Base-by-base conservation (phyloP, 305 asterid genomes). In the Fraxinus greggii region DNA sequence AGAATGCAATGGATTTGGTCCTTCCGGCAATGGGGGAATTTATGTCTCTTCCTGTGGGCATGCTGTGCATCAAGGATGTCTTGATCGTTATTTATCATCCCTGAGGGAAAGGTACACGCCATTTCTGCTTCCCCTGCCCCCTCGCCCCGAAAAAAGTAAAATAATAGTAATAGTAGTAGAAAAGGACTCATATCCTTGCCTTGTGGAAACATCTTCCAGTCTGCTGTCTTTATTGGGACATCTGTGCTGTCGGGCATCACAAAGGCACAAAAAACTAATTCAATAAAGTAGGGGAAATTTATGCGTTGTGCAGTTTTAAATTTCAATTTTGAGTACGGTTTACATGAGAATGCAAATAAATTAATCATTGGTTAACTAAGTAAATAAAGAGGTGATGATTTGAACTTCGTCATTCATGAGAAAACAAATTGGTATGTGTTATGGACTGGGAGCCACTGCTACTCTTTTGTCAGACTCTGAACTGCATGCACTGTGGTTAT, bases 51-150 rank as follows among this genome's bases (percentile, higher is more conserved):
- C 98, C 19, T 97, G 99, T 77, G 99, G 99, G 75, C 99, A 97
- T 85, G 98, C 99, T 81, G 98, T 97, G 90, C 99, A 97, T 90
- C 97, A 95, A 87, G 95, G 88, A 84, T 97, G 99, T 87, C 92
- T 94, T 83, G 98, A 95, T 83, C 97, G 96, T 36, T 97, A 97
- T 86, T 86, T 97, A 80, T 88, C 91, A 67, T 95, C 99, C 56
- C 92, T 97, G 35, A 92, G 87, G 90, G 98, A 97, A 83, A 97
- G 99, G 99, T 95, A 89, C 65, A 89, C 63, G 69, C n/a, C 72
- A 74, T 76, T 78, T 54, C 56, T 78, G 32, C 35, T 0, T 63
- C 56, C 13, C 12, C 31, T 40, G 28, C 26, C 29, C 31, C 33
- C 48, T 36, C 15, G 0, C 78, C 78, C 75, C 21, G 10, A 13